Base-by-base conservation (phyloP, 2,329 filamentous ascomycete species). In the Fonsecaea nubica region DNA sequence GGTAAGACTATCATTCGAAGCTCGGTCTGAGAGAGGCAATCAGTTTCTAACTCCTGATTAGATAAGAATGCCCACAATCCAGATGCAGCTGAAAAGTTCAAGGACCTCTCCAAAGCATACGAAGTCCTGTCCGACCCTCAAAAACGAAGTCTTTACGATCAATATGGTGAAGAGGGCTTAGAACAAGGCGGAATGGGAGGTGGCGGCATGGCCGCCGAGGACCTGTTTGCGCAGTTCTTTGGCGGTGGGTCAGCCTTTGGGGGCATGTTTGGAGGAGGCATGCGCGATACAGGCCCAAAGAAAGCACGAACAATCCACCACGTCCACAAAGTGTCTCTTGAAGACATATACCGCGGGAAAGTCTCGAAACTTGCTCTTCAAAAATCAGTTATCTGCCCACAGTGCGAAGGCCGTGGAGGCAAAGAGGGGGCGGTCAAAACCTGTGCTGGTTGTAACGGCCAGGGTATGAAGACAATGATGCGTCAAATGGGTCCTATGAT, bases 381-480 rank as follows among this genome's bases (percentile, higher is more conserved):
- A 82, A 96, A 97, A 78, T 98, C 94, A 12, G 90, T 99, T 79
- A 95, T 99, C 81, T 99, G 95, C 85, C 85, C 92, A 72, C 93
- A 93, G 82, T 99, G 95, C 80, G 90, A 95, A 66, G 95, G 95
- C 70, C 89, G 93, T 67, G 95, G 95, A 76, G 95, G 95, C 72
- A 99, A 99, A 85, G 94, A 98, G 72, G 95, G 95, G 71, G 92
- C 95, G n/a, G 94, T 98, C 72, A 94, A 93, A 84, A 92, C 91
- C 76, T 99, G 95, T 81, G 77, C 87, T 48, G 91, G 92, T 76
- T 99, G 95, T 80, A 92, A 96, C 75, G 95, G 95, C 72, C 88
- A 91, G 71, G 95, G 95, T 81, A 97, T 97, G 92, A 98, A 98
- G 90, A 97, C 92, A 48, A 98, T 99, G 94, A 97, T 99, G 95